phyloP scores from a whole-genome alignment of 202 grass and related monocot species.

The Zizania palustris region DNA sequence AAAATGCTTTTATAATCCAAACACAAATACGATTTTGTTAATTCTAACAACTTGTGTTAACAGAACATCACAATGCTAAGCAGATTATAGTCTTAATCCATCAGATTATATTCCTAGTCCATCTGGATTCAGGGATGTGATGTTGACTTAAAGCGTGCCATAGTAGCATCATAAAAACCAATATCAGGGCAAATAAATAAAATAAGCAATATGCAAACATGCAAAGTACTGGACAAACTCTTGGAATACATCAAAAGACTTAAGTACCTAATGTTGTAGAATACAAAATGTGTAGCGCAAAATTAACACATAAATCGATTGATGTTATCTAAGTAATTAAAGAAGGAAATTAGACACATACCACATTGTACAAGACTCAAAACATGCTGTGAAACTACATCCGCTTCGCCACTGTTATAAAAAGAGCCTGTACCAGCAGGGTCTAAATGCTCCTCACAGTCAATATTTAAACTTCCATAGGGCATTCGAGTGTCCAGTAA shows the following conservation, averaged over 20 bases:
- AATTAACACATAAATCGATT: constrained; percentile 10
- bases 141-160: background rate
- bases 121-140: background rate
- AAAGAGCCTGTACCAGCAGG: constrained; percentile 79
- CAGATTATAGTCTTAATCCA: background rate
- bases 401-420: constrained; percentile 85
- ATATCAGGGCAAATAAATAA: background rate
- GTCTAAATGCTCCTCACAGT: constrained; percentile 85
- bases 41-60: too few species aligned
- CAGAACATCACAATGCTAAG: too few species aligned
- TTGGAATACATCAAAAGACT: background rate
- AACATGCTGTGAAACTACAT: constrained; percentile 80
- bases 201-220: background rate
- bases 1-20: background rate
- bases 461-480: constrained; percentile 85
- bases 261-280: background rate
- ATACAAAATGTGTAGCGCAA: background rate
- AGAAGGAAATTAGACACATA: constrained; percentile 34
- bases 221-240: background rate
- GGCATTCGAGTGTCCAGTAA: constrained; percentile 95
- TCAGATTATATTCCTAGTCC: constrained; percentile 3
- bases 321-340: constrained; percentile 20
- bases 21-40: too few species aligned
- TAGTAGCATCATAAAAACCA: constrained; percentile 7
- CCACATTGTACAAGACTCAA: constrained; percentile 82